A percentile compares a stretch with the other conserved stretches of the same genome.
phyloP scores from a whole-genome alignment of 1,139 yeast genomes.

The Ogataea hybrid region DNA sequence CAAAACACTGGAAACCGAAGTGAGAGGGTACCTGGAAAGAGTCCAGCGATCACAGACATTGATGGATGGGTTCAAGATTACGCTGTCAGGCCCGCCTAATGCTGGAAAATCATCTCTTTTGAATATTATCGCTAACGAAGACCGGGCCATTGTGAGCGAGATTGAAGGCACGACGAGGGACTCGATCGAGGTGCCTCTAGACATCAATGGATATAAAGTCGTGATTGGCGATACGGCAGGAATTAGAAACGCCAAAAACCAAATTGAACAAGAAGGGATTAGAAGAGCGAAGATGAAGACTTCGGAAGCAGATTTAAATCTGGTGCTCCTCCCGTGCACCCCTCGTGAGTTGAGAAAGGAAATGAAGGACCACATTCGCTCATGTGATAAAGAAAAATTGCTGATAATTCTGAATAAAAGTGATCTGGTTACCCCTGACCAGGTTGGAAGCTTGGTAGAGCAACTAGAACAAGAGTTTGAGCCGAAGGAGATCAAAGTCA shows the following conservation, averaged over 20 bases:
- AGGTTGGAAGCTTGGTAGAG: conserved; percentile 25
- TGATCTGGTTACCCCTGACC: conserved; percentile 45
- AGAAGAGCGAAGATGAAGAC: conserved; percentile 65
- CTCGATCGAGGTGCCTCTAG: conserved; percentile 75
- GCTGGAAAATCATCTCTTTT: conserved; percentile 92
- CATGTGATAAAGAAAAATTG: conserved; percentile 34
- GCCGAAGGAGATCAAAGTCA: conserved; percentile 37
- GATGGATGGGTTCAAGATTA: conserved; percentile 68
- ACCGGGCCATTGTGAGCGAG: conserved; percentile 88
- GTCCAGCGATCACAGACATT: conserved; percentile 64
- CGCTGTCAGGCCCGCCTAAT: conserved; percentile 88
- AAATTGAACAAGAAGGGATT: conserved; percentile 82
- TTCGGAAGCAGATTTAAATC: conserved; percentile 57
- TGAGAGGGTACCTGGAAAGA: conserved; percentile 47
- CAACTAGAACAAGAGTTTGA: conserved; percentile 24
- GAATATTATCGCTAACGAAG: conserved; percentile 70
- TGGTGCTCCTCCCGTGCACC: conserved; percentile 47
- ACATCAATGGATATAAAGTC: conserved; percentile 81
- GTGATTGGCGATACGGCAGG: conserved; percentile 95
- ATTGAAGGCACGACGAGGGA: conserved; percentile 97
- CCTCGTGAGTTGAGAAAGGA: conserved; percentile 31
- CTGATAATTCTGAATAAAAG: conserved; percentile 57
- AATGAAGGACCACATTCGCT: conserved; percentile 38
- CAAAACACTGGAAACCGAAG: conserved; percentile 39
- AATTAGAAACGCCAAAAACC: conserved; percentile 54